Conservation (phyloP, 1,284 basidiomycete species). For the Fereydounia khargensis region DNA sequence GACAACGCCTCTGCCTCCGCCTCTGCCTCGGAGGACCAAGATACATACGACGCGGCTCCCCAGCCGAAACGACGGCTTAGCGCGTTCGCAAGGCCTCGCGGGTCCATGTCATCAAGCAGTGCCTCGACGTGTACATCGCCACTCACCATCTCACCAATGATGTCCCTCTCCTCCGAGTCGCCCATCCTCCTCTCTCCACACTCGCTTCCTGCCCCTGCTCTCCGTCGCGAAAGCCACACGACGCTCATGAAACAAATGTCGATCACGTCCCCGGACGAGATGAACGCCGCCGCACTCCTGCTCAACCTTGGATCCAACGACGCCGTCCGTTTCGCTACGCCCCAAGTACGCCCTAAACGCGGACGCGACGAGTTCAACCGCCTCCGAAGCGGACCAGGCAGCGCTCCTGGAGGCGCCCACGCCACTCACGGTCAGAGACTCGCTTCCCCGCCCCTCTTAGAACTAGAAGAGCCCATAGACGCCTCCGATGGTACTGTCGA, state of each 20-base stretch:
- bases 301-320: conserved; percentile 26
- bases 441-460: too few relatives aligned
- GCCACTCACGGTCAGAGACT: too few relatives aligned
- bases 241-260: conserved; percentile 1
- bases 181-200: too few relatives aligned
- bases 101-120: background rate
- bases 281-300: conserved; percentile 3
- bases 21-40: too few relatives aligned
- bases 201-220: conserved; percentile 17
- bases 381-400: too few relatives aligned
- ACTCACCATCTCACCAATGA: conserved; percentile 36
- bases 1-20: conserved; percentile 3
- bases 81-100: background rate
- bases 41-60: background rate
- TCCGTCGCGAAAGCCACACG: too few relatives aligned
- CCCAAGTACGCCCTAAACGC: too few relatives aligned
- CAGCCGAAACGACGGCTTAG: background rate
- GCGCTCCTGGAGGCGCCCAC: too few relatives aligned
- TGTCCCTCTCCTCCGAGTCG: conserved; percentile 36
- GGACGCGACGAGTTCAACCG: too few relatives aligned
- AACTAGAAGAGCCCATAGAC: background rate
- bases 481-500: too few relatives aligned
- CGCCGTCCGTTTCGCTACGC: too few relatives aligned
- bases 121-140: too few relatives aligned
- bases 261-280: conserved; percentile 5